A percentile compares a stretch with the other conserved stretches of the same genome.
Conservation (phyloP, 139 green algal genomes). For the Chlorella sp. region DNA sequence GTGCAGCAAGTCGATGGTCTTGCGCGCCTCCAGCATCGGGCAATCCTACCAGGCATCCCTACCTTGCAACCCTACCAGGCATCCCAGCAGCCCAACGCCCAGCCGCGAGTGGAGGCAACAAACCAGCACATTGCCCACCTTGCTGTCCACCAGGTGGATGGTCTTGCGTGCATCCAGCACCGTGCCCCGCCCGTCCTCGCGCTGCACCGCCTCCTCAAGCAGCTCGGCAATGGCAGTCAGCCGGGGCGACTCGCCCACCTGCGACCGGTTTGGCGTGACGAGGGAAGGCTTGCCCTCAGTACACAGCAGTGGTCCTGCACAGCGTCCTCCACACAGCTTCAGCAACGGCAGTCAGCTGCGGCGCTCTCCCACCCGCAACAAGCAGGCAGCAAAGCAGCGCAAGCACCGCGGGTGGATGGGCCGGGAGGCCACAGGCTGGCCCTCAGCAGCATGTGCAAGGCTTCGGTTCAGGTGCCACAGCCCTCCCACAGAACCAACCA, state of each 20-base stretch:
- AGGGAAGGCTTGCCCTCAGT: neutral
- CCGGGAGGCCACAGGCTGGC: neutral
- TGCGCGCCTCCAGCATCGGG: too few species aligned
- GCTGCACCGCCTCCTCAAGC: slow-evolving; percentile 71
- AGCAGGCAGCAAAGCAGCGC: neutral
- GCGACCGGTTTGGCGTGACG: neutral
- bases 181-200: slow-evolving; percentile 42
- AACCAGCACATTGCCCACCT: slow-evolving; percentile 6
- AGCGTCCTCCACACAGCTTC: slow-evolving; percentile 33
- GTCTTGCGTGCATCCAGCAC: slow-evolving; percentile 78
- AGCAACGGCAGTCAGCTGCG: slow-evolving; percentile 62
- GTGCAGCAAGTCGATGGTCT: too few species aligned
- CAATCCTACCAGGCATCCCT: too few species aligned
- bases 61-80: too few species aligned
- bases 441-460: neutral
- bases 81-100: too few species aligned
- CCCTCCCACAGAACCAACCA: slow-evolving; percentile 30
- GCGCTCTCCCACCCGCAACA: slow-evolving; percentile 69
- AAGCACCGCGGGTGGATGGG: too few species aligned
- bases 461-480: neutral
- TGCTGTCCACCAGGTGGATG: slow-evolving; percentile 80
- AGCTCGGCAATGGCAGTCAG: slow-evolving; percentile 79
- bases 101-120: neutral
- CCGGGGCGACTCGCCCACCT: slow-evolving; percentile 69
- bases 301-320: too few species aligned